Conservation (phyloP, 1,284 basidiomycete species). For the Anthracocystis setariae region DNA sequence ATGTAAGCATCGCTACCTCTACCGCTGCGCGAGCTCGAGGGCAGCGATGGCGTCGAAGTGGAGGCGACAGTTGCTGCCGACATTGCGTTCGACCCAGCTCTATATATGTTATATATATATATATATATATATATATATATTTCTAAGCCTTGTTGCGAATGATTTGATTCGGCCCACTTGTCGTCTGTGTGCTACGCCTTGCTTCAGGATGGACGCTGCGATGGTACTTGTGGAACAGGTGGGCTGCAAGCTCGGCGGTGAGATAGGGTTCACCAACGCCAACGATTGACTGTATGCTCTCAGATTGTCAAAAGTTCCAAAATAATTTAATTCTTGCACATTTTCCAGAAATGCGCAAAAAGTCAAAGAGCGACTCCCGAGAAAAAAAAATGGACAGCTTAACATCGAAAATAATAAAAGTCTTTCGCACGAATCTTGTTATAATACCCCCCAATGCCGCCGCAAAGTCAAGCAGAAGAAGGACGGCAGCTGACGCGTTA, state of each 20-base stretch:
- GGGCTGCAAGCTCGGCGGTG: neutral
- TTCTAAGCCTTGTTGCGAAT: neutral
- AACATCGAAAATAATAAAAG: no score
- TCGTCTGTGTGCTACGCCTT: neutral
- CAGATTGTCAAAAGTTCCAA: constrained; percentile 17
- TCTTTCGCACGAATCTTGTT: no score
- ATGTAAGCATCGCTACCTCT: constrained; percentile 40
- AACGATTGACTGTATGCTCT: no score
- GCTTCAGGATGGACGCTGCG: neutral
- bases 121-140: neutral
- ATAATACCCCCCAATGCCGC: no score
- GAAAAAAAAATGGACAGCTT: no score
- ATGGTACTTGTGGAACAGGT: neutral
- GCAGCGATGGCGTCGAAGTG: constrained; percentile 5
- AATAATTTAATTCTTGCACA: constrained; percentile 3
- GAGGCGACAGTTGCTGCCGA: constrained; percentile 13
- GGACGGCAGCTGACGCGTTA: neutral
- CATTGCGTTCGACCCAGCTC: neutral
- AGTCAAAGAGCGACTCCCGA: constrained; percentile 9
- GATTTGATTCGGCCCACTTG: neutral
- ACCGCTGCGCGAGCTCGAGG: constrained; percentile 13
- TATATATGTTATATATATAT: no score
- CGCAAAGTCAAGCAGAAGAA: neutral
- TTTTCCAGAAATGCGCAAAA: no score
- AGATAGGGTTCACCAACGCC: neutral